Evolutionary conservation across 352 stramenopile species (phyloP), one percentile per base, ranked within the genome.

Genomic region (Pilasporangium apinafurcum): DNA sequence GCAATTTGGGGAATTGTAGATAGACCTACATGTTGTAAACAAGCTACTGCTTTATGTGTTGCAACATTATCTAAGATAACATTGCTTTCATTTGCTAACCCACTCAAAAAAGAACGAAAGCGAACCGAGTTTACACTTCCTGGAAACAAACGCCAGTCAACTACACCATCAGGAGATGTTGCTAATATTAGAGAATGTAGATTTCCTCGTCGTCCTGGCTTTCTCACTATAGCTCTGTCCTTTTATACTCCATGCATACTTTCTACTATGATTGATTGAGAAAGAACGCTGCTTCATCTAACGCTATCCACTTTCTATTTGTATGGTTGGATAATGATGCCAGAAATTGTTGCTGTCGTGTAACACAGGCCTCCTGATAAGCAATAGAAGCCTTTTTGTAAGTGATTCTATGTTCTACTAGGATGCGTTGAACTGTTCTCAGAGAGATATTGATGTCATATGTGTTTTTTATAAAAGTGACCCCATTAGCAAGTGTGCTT

Each of bases 281-380:
- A 22, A 48, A 48, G 42, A 48, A 48, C 5, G 42, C 42, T 12
- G 42, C 42, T 32, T 48, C 42, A 18, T 48, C 42, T 32, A 48
- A 18, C 22, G 42, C 31, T n/a, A 48, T 48, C 42, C 31, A 38
- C n/a, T 18, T 7, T n/a, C 40, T 38, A 22, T 24, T 30, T 22
- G 13, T 7, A 28, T 44, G 37, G 18, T 44, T 7, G 2, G 37
- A 28, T 9, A 44, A n/a, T 24, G 37, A 17, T 16, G 37, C 30
- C 37, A 44, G 25, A 25, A 44, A 44, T n/a, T 24, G 10, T 16
- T 44, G 18, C 24, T 44, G 37, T 18, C 37, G 37, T 24, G 37
- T 26, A 29, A 24, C 12, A 26, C 24, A 17, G 13, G 37, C 37
- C 24, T 44, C 37, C 18, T 28, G 18, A 26, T 30, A 44, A 8